phyloP scores from a whole-genome alignment of 2,329 filamentous ascomycete genomes.

The Botrytis galanthina region DNA sequence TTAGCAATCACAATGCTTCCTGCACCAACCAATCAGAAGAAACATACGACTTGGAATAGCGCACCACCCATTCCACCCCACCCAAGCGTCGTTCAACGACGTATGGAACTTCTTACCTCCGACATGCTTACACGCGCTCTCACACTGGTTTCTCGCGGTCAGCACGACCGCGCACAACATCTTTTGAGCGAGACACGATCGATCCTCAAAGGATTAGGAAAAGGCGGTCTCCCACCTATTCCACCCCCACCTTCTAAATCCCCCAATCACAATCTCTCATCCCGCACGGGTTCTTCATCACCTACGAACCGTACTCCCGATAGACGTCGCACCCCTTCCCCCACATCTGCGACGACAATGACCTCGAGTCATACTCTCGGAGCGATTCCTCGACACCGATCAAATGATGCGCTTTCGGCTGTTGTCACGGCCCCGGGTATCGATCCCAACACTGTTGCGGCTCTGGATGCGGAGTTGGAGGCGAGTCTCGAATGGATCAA shows the following conservation, averaged over 20 bases:
- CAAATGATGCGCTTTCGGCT: conserved; percentile 44
- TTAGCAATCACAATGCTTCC: conserved; percentile 96
- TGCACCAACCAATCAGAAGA: conserved; percentile 53
- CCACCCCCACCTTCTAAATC: conserved; percentile 55
- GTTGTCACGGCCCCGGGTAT: conserved; percentile 70
- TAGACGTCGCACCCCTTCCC: conserved; percentile 44
- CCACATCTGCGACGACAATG: conserved; percentile 41
- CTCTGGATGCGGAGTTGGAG: conserved; percentile 88
- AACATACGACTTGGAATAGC: conserved; percentile 62
- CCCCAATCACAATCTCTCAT: conserved; percentile 17
- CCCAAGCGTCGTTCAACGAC: conserved; percentile 88
- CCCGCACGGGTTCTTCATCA: conserved; percentile 28
- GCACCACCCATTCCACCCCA: conserved; percentile 89
- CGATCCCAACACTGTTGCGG: conserved; percentile 75
- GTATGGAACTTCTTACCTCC: conserved; percentile 96
- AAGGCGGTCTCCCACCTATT: conserved; percentile 88
- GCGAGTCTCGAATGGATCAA: conserved; percentile 94
- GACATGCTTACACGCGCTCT: conserved; percentile 95
- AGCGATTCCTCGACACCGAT: conserved; percentile 51
- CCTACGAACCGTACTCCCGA: conserved; percentile 36
- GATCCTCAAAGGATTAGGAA: conserved; percentile 92
- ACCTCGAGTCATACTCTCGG: conserved; percentile 34
- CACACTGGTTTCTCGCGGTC: conserved; percentile 83
- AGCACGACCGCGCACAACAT: conserved; percentile 91
- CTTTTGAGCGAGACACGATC: conserved; percentile 89